Evolutionary conservation across 2,329 filamentous ascomycete species (phyloP).

Genomic region (Sarocladiaceae sp.): DNA sequence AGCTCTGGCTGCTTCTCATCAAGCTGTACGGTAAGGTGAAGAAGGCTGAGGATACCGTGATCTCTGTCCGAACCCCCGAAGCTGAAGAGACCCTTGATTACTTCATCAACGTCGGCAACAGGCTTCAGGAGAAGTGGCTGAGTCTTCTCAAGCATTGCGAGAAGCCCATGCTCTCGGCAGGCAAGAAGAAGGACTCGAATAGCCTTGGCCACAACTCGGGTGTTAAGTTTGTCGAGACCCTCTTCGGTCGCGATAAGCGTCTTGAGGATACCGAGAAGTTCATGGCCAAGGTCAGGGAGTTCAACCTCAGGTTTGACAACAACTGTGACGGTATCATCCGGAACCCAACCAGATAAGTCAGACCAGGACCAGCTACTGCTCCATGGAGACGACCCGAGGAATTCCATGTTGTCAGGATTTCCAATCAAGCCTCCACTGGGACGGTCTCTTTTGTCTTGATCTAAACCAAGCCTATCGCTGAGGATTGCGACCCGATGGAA

Average conservation of each 20-base stretch:
- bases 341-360: conserved; percentile 46
- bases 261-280: conserved; percentile 85
- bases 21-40: conserved; percentile 92
- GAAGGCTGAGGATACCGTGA: conserved; percentile 72
- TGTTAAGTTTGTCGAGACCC: conserved; percentile 89
- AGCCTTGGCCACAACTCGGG: conserved; percentile 84
- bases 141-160: conserved; percentile 82
- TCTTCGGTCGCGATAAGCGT: conserved; percentile 88
- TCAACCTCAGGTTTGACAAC: conserved; percentile 86
- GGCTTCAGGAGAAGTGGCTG: conserved; percentile 5
- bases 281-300: conserved; percentile 82
- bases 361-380: background rate
- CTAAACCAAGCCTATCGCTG: conserved; percentile 1
- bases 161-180: conserved; percentile 87
- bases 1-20: conserved; percentile 92
- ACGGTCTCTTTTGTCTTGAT: conserved; percentile 9
- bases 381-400: background rate
- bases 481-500: background rate
- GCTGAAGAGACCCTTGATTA: conserved; percentile 56
- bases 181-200: conserved; percentile 58
- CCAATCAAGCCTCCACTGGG: background rate
- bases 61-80: conserved; percentile 64
- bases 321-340: conserved; percentile 87
- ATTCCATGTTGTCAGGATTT: background rate
- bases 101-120: conserved; percentile 71